Conservation (phyloP, 352 stramenopile genomes). For the Thraustotheca clavata region DNA sequence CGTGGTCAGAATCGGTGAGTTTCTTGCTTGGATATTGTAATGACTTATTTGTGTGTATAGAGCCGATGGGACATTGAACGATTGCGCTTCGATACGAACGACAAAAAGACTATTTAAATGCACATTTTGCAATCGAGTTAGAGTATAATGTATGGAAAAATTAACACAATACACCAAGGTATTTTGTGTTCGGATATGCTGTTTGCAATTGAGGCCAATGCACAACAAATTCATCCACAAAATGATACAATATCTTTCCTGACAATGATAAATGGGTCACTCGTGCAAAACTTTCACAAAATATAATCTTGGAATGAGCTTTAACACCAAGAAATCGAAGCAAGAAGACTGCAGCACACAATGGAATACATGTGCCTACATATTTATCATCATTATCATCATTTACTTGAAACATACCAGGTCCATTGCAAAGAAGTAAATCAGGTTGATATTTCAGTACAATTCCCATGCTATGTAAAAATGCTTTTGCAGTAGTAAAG, state of each 20-base stretch:
- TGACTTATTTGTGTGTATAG: not conserved
- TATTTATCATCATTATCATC: not conserved
- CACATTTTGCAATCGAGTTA: not conserved
- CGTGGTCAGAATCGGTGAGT: constrained; percentile 58
- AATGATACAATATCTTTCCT: constrained; percentile 88
- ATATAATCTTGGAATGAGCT: constrained; percentile 77
- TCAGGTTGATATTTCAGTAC: constrained; percentile 69
- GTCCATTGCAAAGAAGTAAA: constrained; percentile 92
- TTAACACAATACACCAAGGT: constrained; percentile 86
- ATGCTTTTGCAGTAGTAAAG: constrained; percentile 76
- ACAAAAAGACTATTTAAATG: constrained; percentile 1
- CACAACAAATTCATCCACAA: constrained; percentile 91
- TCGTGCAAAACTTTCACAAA: constrained; percentile 92
- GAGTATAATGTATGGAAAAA: not conserved
- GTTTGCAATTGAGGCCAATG: constrained; percentile 88
- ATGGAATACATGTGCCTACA: constrained; percentile 88
- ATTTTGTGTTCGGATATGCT: constrained; percentile 72
- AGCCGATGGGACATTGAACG: constrained; percentile 8
- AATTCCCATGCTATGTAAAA: constrained; percentile 60
- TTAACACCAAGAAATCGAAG: constrained; percentile 62
- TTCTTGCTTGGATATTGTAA: not conserved
- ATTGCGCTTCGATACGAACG: not conserved
- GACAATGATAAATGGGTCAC: constrained; percentile 90
- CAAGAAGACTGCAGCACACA: constrained; percentile 81
- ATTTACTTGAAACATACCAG: too few relatives aligned